A percentile compares a stretch with the other conserved stretches of the same genome.
These are phyloP conservation scores for Trichoderma orchidacearum DNA, from an alignment of 495 filamentous ascomycete species.

Conservation along the genomic window DNA sequence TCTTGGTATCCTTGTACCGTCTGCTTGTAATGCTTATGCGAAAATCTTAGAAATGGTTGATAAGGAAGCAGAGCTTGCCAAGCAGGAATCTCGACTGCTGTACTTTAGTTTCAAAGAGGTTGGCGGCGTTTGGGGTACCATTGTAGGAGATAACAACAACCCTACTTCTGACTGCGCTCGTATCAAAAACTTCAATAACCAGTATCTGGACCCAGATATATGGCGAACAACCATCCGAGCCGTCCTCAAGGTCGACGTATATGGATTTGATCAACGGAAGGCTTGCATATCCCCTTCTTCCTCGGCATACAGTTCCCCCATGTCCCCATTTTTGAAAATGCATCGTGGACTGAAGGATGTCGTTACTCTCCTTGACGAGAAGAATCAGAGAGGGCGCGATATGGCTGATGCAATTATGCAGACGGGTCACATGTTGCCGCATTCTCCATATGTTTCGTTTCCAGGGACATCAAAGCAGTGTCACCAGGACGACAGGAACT, in stretches of 20 bases:
- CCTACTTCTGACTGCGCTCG: slow-evolving; percentile 8
- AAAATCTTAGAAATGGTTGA: slow-evolving; percentile 32
- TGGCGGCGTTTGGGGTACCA: slow-evolving; percentile 29
- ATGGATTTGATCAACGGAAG: slow-evolving; percentile 20
- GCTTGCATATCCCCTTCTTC: neutral
- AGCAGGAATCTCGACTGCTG: slow-evolving; percentile 21
- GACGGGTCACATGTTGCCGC: slow-evolving; percentile 9
- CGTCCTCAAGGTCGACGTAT: slow-evolving; percentile 37
- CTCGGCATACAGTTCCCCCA: neutral
- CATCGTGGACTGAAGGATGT: slow-evolving; percentile 36
- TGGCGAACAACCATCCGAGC: slow-evolving; percentile 38
- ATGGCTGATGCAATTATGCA: slow-evolving; percentile 20
- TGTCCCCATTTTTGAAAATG: slow-evolving; percentile 3
- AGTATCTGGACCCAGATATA: slow-evolving; percentile 27
- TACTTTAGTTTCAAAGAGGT: slow-evolving; percentile 26
- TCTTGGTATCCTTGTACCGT: slow-evolving; percentile 48
- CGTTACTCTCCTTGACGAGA: slow-evolving; percentile 33
- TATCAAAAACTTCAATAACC: slow-evolving; percentile 10
- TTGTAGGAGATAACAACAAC: slow-evolving; percentile 3
- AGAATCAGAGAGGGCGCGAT: slow-evolving; percentile 23
- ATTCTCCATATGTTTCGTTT: slow-evolving; percentile 5
- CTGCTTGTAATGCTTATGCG: slow-evolving; percentile 44
- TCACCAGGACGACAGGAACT: slow-evolving; percentile 16
- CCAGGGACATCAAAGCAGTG: slow-evolving; percentile 4
- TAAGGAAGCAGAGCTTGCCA: slow-evolving; percentile 21